Evolutionary conservation across 805 yeast genomes (phyloP).

Genomic region (Diddensiella caesifluorescens): DNA sequence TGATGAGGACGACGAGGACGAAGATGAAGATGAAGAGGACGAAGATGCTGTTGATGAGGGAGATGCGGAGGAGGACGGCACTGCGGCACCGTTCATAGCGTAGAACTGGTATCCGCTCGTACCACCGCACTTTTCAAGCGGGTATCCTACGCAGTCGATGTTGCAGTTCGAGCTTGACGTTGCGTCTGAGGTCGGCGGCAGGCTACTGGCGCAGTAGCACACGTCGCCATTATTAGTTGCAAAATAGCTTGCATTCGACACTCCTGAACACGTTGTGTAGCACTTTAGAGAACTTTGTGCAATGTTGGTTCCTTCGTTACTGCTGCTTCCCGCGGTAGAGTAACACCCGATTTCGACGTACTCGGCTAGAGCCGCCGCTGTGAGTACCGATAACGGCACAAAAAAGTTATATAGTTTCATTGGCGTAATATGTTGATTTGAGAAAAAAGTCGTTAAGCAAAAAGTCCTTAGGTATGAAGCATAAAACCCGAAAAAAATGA

Average conservation of each 20-base stretch:
- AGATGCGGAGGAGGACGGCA: conserved; percentile 22
- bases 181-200: conserved; percentile 35
- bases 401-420: background rate
- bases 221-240: conserved; percentile 45
- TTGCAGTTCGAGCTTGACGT: conserved; percentile 38
- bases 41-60: conserved; percentile 22
- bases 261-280: conserved; percentile 40
- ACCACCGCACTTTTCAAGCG: conserved; percentile 61
- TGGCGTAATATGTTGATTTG: background rate
- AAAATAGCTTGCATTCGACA: conserved; percentile 40
- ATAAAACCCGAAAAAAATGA: too few relatives aligned
- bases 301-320: conserved; percentile 41
- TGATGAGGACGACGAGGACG: conserved; percentile 19
- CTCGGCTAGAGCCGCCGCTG: conserved; percentile 4
- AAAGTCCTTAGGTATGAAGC: too few relatives aligned
- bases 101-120: conserved; percentile 33
- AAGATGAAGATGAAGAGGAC: conserved; percentile 15
- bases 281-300: conserved; percentile 62
- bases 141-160: conserved; percentile 55
- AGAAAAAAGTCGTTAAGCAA: too few relatives aligned
- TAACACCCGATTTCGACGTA: conserved; percentile 19
- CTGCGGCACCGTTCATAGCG: conserved; percentile 19
- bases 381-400: background rate
- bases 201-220: conserved; percentile 63
- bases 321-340: conserved; percentile 7